These are phyloP conservation scores for Violaceomyces palustris DNA, from an alignment of 1,284 basidiomycete genomes.

Conservation along the genomic window DNA sequence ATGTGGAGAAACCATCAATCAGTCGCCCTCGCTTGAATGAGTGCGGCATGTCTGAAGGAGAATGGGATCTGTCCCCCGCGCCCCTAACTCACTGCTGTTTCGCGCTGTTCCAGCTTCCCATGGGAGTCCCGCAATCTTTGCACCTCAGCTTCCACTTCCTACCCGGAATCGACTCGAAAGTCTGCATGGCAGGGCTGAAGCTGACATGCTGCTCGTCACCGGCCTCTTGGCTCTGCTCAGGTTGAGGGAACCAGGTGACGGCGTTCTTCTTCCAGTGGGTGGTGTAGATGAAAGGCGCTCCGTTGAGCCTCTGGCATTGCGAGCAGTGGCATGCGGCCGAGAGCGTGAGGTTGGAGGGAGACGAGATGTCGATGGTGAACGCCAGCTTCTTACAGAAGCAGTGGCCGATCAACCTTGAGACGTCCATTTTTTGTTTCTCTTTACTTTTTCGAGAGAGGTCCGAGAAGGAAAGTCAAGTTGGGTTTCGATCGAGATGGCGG, in stretches of 20 bases:
- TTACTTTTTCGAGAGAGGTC: no score
- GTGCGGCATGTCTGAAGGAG: neutral
- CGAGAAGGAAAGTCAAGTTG: no score
- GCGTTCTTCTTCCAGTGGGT: constrained; percentile 37
- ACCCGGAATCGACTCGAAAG: constrained; percentile 29
- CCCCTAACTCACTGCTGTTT: constrained; percentile 22
- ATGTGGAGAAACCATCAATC: no score
- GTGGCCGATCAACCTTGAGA: no score
- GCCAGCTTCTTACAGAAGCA: no score
- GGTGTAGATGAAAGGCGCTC: constrained; percentile 40
- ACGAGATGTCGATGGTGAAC: no score
- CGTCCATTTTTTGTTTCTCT: no score
- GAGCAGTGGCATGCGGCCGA: constrained; percentile 43
- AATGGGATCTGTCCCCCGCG: neutral
- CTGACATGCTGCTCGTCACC: constrained; percentile 6
- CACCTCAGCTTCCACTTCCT: constrained; percentile 44
- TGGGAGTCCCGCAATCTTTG: constrained; percentile 37
- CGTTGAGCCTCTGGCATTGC: constrained; percentile 42
- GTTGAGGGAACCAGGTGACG: constrained; percentile 24
- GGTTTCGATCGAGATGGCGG: no score
- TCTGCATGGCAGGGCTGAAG: constrained; percentile 9
- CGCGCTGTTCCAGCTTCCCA: constrained; percentile 37
- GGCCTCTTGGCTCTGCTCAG: neutral
- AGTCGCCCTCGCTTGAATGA: no score
- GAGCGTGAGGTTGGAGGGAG: constrained; percentile 19